A percentile compares a stretch with the other conserved stretches of the same genome.
These are phyloP conservation scores for Peronospora destructor DNA, from an alignment of 352 stramenopile genomes.

Conservation along the genomic window DNA sequence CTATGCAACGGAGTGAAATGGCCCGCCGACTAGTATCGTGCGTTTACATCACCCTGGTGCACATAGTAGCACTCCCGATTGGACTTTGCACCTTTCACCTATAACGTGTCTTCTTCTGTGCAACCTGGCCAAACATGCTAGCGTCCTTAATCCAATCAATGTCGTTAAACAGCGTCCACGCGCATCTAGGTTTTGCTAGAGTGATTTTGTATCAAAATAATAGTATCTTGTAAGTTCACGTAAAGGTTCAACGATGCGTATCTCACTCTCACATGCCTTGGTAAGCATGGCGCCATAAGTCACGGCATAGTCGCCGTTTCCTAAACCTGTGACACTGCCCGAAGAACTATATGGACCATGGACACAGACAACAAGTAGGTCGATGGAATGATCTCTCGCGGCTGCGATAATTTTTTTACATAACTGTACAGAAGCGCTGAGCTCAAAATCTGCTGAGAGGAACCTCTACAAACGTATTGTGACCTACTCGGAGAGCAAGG, in stretches of 20 bases:
- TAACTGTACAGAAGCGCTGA: too few relatives aligned
- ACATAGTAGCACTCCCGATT: slow-evolving; percentile 7
- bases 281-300: slow-evolving; percentile 26
- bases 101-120: slow-evolving; percentile 36
- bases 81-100: slow-evolving; percentile 22
- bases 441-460: too few relatives aligned
- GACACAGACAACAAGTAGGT: slow-evolving; percentile 33
- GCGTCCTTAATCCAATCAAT: slow-evolving; percentile 36
- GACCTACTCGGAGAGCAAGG: too few relatives aligned
- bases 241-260: slow-evolving; percentile 21
- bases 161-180: slow-evolving; percentile 8
- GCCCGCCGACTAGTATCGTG: slow-evolving; percentile 21
- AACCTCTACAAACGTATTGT: too few relatives aligned
- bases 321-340: slow-evolving; percentile 27
- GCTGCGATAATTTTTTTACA: slow-evolving; percentile 22
- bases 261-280: slow-evolving; percentile 42
- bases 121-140: slow-evolving; percentile 42
- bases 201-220: slow-evolving; percentile 21
- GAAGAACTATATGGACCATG: slow-evolving; percentile 10
- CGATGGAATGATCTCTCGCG: slow-evolving; percentile 35
- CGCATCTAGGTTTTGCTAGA: slow-evolving; percentile 2
- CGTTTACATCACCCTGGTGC: slow-evolving; percentile 5
- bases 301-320: slow-evolving; percentile 39
- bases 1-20: slow-evolving; percentile 40
- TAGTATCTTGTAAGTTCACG: slow-evolving; percentile 35